A percentile compares a stretch with the other conserved stretches of the same genome.
Conservation (phyloP, 2,329 filamentous ascomycete species). For the Ophiostoma populinum region DNA sequence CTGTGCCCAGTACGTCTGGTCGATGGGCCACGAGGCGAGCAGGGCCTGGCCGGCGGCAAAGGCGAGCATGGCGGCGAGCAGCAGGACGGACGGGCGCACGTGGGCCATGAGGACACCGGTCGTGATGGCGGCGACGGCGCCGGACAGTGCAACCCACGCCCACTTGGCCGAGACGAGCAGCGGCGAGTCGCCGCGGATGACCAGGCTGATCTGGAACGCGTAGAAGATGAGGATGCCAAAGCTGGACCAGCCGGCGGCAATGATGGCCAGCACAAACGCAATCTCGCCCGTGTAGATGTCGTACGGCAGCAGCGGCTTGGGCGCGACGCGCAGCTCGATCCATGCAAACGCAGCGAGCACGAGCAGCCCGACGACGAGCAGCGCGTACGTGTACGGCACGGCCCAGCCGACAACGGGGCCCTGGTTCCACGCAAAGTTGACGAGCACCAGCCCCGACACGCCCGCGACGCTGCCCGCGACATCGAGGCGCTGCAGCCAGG, state of each 20-base stretch:
- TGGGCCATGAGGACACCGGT: slow-evolving; percentile 23
- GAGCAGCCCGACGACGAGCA: slow-evolving; percentile 10
- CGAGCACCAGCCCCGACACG: slow-evolving; percentile 9
- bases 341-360: slow-evolving; percentile 9
- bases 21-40: slow-evolving; percentile 27
- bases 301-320: slow-evolving; percentile 11
- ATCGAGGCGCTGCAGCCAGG: slow-evolving; percentile 6
- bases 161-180: slow-evolving; percentile 20
- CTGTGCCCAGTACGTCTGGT: slow-evolving; percentile 47
- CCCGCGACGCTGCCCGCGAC: slow-evolving; percentile 7
- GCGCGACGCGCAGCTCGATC: slow-evolving; percentile 7
- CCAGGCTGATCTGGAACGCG: slow-evolving; percentile 14
- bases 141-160: slow-evolving; percentile 20
- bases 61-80: slow-evolving; percentile 24
- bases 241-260: slow-evolving; percentile 10
- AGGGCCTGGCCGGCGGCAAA: slow-evolving; percentile 25
- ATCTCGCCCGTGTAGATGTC: slow-evolving; percentile 10
- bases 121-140: slow-evolving; percentile 30
- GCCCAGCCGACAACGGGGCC: slow-evolving; percentile 11
- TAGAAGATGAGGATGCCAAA: slow-evolving; percentile 13
- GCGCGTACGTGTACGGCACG: slow-evolving; percentile 8
- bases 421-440: slow-evolving; percentile 14
- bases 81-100: slow-evolving; percentile 21
- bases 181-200: slow-evolving; percentile 23
- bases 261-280: slow-evolving; percentile 6